Conservation (phyloP, 805 yeast genomes). For the Yueomyces sinensis region DNA sequence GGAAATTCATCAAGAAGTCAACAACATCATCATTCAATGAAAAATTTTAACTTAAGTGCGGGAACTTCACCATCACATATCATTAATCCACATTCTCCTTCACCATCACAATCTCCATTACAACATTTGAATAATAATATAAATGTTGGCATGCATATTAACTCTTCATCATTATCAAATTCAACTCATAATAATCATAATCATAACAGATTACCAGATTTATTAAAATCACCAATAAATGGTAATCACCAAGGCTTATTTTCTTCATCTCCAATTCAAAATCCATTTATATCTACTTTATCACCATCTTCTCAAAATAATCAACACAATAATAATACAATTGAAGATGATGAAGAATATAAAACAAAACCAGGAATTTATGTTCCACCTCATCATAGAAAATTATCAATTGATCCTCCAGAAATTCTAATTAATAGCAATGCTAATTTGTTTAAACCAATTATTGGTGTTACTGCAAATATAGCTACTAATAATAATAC, state of each 20-base stretch:
- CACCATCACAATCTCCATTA: background rate
- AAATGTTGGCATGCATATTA: no score
- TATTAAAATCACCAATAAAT: no score
- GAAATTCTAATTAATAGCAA: background rate
- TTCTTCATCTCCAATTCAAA: background rate
- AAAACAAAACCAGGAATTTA: constrained; percentile 23
- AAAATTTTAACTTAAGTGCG: no score
- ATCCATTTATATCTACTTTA: background rate
- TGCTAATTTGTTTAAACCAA: background rate
- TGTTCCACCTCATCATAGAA: constrained; percentile 43
- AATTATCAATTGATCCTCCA: constrained; percentile 13
- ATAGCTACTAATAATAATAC: background rate
- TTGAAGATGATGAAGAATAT: constrained; percentile 4
- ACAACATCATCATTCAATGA: no score
- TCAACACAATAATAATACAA: background rate
- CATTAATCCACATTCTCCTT: no score
- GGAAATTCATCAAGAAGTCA: no score
- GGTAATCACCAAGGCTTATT: no score
- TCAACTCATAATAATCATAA: background rate
- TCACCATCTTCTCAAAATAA: background rate
- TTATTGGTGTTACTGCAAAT: background rate
- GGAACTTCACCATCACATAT: no score
- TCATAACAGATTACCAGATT: background rate
- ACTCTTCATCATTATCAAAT: background rate
- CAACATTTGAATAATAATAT: background rate